These are phyloP conservation scores for Claviceps arundinis DNA, from an alignment of 2,329 filamentous ascomycete species.

Conservation along the genomic window DNA sequence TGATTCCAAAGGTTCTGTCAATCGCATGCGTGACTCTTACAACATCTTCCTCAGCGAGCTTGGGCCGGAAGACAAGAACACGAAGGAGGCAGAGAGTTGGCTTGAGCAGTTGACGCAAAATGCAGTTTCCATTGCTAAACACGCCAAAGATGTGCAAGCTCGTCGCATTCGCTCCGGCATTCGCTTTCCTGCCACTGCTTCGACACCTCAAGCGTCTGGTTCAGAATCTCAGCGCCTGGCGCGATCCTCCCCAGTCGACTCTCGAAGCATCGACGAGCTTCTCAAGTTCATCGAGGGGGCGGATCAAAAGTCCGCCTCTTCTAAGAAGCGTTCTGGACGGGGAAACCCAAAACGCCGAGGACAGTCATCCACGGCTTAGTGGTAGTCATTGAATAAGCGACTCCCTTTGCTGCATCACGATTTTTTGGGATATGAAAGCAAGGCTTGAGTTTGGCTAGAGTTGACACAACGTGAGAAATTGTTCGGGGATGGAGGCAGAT, in stretches of 20 bases:
- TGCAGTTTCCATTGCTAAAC: slow-evolving; percentile 86
- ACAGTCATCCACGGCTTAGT: slow-evolving; percentile 4
- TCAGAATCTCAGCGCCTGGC: slow-evolving; percentile 18
- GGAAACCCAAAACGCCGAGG: slow-evolving; percentile 44
- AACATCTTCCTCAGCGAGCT: slow-evolving; percentile 86
- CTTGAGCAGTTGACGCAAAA: slow-evolving; percentile 92
- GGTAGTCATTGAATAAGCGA: not conserved
- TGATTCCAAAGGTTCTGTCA: slow-evolving; percentile 82
- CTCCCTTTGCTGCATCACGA: not conserved
- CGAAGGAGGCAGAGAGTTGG: slow-evolving; percentile 95
- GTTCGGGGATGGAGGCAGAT: not conserved
- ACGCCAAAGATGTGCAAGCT: slow-evolving; percentile 73
- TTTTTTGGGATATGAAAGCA: not conserved
- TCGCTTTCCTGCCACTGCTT: slow-evolving; percentile 38
- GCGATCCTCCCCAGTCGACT: slow-evolving; percentile 40
- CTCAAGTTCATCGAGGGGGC: slow-evolving; percentile 86
- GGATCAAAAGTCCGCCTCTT: slow-evolving; percentile 36
- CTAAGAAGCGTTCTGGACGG: slow-evolving; percentile 43
- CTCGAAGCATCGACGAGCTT: slow-evolving; percentile 81
- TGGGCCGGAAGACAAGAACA: slow-evolving; percentile 87
- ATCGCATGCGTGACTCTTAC: slow-evolving; percentile 90
- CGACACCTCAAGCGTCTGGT: slow-evolving; percentile 15
- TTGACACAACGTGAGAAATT: not conserved
- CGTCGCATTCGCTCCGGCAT: slow-evolving; percentile 59
- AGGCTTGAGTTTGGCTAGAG: not conserved